These are phyloP conservation scores for Lodderomyces elongisporus DNA, from an alignment of 1,139 yeast species.

Conservation along the genomic window DNA sequence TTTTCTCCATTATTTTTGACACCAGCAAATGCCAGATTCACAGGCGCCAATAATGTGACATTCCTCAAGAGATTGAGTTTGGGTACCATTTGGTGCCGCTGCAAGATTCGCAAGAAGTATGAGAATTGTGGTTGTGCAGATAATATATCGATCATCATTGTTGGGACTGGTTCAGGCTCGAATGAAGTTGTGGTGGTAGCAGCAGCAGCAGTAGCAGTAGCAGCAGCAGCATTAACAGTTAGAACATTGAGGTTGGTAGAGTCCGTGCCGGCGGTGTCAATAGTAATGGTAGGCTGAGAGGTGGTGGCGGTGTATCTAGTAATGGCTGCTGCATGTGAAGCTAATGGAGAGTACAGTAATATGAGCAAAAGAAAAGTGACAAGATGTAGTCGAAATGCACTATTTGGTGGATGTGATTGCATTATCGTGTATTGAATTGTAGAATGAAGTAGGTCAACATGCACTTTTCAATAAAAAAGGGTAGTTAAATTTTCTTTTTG, in stretches of 20 bases:
- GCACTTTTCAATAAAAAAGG: too few relatives aligned
- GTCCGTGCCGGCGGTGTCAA: background rate
- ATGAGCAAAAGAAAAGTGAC: too few relatives aligned
- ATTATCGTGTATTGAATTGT: too few relatives aligned
- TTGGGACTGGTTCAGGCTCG: constrained; percentile 23
- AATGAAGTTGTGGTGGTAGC: constrained; percentile 6
- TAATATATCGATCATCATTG: constrained; percentile 70
- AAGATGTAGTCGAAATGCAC: too few relatives aligned
- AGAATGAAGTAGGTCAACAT: too few relatives aligned
- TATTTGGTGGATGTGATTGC: too few relatives aligned
- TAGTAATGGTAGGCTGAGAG: too few relatives aligned
- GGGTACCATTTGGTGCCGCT: constrained; percentile 65
- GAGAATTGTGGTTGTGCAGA: constrained; percentile 74
- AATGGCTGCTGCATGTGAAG: too few relatives aligned
- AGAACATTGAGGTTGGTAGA: background rate
- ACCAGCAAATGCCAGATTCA: constrained; percentile 66
- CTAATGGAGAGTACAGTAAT: too few relatives aligned
- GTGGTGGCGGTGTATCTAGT: background rate
- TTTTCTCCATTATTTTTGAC: constrained; percentile 1
- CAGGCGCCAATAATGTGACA: constrained; percentile 79
- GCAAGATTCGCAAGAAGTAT: constrained; percentile 59
- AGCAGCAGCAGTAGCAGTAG: background rate
- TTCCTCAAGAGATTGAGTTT: constrained; percentile 58
- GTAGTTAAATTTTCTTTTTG: too few relatives aligned
- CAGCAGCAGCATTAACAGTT: background rate